Conservation (phyloP, 148 eudicot genomes). For the Amaranthus palmeri region DNA sequence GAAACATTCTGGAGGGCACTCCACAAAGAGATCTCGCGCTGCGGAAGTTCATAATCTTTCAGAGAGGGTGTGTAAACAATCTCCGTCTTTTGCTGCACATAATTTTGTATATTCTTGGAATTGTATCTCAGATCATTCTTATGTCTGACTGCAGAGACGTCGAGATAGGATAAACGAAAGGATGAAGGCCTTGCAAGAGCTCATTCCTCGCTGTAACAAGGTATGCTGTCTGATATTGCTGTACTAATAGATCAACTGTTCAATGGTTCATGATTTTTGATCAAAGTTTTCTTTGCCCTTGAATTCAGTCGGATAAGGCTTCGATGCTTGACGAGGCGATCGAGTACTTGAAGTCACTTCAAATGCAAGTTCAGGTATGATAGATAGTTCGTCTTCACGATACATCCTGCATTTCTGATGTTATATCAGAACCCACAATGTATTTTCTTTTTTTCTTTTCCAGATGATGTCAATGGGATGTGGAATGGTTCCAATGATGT, state of each 20-base stretch:
- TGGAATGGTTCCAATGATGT: conserved; percentile 81
- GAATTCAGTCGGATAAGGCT: conserved; percentile 68
- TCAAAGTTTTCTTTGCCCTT: conserved; percentile 1
- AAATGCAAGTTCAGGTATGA: conserved; percentile 75
- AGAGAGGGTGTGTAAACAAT: conserved; percentile 58
- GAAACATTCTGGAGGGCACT: conserved; percentile 44
- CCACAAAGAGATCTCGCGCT: conserved; percentile 78
- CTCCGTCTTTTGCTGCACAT: background rate
- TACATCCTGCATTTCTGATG: background rate
- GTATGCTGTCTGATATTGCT: conserved; percentile 19
- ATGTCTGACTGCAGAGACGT: conserved; percentile 51
- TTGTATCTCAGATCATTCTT: background rate
- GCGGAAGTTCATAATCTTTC: conserved; percentile 94
- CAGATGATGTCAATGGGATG: conserved; percentile 92
- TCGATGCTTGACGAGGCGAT: conserved; percentile 92
- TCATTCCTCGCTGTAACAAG: conserved; percentile 83
- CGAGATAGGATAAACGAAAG: conserved; percentile 85
- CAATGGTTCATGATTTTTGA: background rate
- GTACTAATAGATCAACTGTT: background rate
- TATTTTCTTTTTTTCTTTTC: background rate
- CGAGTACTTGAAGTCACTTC: conserved; percentile 69
- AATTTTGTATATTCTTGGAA: background rate
- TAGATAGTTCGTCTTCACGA: background rate
- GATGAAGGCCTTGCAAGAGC: conserved; percentile 81
- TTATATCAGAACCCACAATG: background rate